phyloP scores from a whole-genome alignment of 768 basidiomycete genomes.

The Exidia glandulosa region DNA sequence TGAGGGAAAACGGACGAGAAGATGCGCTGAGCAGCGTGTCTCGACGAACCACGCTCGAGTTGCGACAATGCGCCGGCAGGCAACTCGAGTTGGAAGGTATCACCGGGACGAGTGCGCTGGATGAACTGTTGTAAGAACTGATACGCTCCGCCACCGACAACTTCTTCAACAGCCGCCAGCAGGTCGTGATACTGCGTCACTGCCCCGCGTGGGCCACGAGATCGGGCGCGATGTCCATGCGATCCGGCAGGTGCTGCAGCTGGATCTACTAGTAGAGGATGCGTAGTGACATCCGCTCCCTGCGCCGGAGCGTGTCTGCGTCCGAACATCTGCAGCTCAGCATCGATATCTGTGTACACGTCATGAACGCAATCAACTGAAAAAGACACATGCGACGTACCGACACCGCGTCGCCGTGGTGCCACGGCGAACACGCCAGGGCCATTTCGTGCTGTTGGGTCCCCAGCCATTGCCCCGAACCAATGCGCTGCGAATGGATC shows the following conservation, averaged over 20 bases:
- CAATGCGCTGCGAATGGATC: constrained; percentile 26
- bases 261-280: constrained; percentile 67
- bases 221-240: constrained; percentile 45
- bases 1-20: constrained; percentile 37
- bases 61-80: background rate
- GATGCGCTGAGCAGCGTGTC: constrained; percentile 36
- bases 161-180: constrained; percentile 66
- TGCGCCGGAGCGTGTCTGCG: constrained; percentile 39
- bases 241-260: constrained; percentile 30
- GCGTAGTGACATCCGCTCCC: constrained; percentile 61
- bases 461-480: constrained; percentile 30
- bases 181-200: constrained; percentile 40
- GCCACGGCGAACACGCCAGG: constrained; percentile 30
- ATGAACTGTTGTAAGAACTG: constrained; percentile 81
- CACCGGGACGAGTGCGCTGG: constrained; percentile 23
- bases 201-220: constrained; percentile 28
- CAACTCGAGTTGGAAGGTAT: background rate
- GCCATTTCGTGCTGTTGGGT: constrained; percentile 26
- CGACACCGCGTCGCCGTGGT: constrained; percentile 34
- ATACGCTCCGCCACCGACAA: constrained; percentile 70
- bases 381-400: constrained; percentile 25
- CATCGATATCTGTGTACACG: constrained; percentile 19
- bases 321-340: constrained; percentile 52
- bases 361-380: background rate
- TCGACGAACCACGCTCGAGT: constrained; percentile 44